A percentile compares a stretch with the other conserved stretches of the same genome.
These are phyloP conservation scores for Takashimella tepidaria DNA, from an alignment of 1,284 basidiomycete species.

Conservation along the genomic window DNA sequence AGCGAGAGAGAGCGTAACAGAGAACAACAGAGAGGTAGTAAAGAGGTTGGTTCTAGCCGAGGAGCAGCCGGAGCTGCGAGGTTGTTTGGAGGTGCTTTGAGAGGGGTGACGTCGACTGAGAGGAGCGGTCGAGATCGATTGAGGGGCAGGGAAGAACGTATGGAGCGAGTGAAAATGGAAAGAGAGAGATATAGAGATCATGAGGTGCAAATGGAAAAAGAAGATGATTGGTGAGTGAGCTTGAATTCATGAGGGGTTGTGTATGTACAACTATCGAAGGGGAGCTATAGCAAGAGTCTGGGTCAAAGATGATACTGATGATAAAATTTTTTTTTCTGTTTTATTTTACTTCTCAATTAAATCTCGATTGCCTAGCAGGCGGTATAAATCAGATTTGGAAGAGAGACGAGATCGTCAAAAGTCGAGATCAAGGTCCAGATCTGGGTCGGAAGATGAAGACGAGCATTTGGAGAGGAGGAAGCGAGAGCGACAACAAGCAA, in stretches of 20 bases:
- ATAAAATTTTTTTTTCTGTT: no score
- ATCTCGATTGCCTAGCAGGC: no score
- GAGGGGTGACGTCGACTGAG: conserved; percentile 12
- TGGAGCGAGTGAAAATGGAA: conserved; percentile 39
- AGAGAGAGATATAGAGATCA: conserved; percentile 49
- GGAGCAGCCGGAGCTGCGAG: conserved; percentile 13
- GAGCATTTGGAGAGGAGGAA: not conserved
- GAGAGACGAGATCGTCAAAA: no score
- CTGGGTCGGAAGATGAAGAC: no score
- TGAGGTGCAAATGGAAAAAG: not conserved
- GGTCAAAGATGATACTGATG: no score
- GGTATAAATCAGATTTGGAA: no score
- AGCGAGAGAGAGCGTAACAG: conserved; percentile 46
- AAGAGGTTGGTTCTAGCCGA: not conserved
- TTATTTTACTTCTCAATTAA: no score
- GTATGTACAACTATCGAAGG: not conserved
- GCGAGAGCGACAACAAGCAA: conserved; percentile 1
- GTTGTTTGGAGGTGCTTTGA: conserved; percentile 40
- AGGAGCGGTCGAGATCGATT: conserved; percentile 1
- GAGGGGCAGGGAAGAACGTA: conserved; percentile 1
- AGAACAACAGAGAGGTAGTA: not conserved
- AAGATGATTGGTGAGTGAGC: conserved; percentile 5
- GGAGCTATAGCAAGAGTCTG: no score
- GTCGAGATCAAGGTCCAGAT: no score
- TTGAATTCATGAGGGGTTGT: not conserved